Conservation (phyloP, 2,329 filamentous ascomycete species). For the Hypoxylon rubiginosum region DNA sequence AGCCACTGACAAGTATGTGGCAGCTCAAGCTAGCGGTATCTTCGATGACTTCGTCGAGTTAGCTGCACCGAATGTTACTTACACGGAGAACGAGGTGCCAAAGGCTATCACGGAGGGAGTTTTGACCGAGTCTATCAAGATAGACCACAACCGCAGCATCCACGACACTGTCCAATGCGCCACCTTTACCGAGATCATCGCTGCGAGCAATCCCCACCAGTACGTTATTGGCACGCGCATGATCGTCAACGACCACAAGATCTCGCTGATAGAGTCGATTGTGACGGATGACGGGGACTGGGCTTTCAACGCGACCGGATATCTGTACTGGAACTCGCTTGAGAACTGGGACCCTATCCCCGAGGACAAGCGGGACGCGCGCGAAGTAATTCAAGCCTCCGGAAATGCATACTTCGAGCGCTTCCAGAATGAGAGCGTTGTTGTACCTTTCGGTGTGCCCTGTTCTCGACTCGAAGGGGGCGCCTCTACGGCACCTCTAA, state of each 20-base stretch:
- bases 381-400: constrained; percentile 48
- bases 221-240: constrained; percentile 54
- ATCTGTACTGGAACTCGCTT: constrained; percentile 46
- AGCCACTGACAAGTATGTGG: constrained; percentile 45
- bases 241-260: constrained; percentile 44
- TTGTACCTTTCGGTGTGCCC: constrained; percentile 46
- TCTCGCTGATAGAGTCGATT: constrained; percentile 49
- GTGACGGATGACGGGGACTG: constrained; percentile 51
- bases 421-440: constrained; percentile 47
- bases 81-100: constrained; percentile 53
- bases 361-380: constrained; percentile 45
- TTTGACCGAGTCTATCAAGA: constrained; percentile 49
- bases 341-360: constrained; percentile 52
- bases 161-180: constrained; percentile 53
- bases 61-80: constrained; percentile 41
- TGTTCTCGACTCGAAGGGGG: constrained; percentile 51
- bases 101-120: constrained; percentile 43
- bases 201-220: constrained; percentile 50
- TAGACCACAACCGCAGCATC: constrained; percentile 53
- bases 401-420: constrained; percentile 51
- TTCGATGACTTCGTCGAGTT: constrained; percentile 33
- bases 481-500: constrained; percentile 44
- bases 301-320: constrained; percentile 51
- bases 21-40: constrained; percentile 44
- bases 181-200: constrained; percentile 59